These are phyloP conservation scores for Vanderwaltozyma polyspora DNA, from an alignment of 805 yeast species.

Conservation along the genomic window DNA sequence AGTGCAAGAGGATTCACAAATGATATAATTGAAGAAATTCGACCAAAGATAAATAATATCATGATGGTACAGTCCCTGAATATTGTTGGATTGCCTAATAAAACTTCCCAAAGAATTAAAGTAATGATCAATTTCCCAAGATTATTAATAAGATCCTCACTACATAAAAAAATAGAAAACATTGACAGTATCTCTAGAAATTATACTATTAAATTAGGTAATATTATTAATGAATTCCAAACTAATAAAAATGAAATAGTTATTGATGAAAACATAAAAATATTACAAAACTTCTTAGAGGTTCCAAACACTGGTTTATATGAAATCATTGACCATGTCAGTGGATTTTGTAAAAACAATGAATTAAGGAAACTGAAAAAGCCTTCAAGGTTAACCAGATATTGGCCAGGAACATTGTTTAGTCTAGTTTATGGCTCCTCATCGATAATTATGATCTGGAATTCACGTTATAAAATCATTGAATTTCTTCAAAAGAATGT, in stretches of 20 bases:
- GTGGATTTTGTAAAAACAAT: conserved; percentile 2
- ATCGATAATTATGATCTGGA: conserved; percentile 32
- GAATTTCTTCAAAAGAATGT: conserved; percentile 50
- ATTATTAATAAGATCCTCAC: conserved; percentile 12
- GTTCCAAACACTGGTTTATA: conserved; percentile 3
- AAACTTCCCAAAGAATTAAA: conserved; percentile 7
- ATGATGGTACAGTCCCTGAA: conserved; percentile 10
- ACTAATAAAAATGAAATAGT: background rate
- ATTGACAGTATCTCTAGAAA: conserved; percentile 4
- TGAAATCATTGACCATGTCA: conserved; percentile 5
- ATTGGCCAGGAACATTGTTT: conserved; percentile 53
- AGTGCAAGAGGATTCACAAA: background rate
- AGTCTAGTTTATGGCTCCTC: conserved; percentile 43
- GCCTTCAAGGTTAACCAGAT: conserved; percentile 38
- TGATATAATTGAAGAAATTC: conserved; percentile 5
- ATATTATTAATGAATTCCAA: conserved; percentile 10
- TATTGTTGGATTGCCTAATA: conserved; percentile 12
- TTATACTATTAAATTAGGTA: conserved; percentile 13
- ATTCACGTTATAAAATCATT: conserved; percentile 41
- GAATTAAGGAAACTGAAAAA: conserved; percentile 5
- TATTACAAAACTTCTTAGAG: background rate
- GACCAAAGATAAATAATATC: conserved; percentile 7
- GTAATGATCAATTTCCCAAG: conserved; percentile 8
- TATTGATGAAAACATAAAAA: background rate
- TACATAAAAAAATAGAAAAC: conserved; percentile 5